Evolutionary conservation across 1,284 basidiomycete species (phyloP).

Genomic region (Megacollybia platyphylla): DNA sequence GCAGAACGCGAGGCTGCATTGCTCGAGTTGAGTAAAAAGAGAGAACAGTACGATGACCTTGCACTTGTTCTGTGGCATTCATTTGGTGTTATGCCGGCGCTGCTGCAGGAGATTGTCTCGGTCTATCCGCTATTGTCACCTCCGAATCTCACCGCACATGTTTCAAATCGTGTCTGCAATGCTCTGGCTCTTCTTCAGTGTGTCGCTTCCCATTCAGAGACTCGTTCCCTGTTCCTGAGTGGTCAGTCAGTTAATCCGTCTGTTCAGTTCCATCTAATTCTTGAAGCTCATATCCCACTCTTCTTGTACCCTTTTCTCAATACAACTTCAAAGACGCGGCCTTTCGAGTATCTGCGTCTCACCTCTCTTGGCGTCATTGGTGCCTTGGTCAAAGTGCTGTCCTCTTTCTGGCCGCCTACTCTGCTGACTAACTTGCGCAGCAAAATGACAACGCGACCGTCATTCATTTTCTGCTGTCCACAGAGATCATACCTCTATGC

Average conservation of each 20-base stretch:
- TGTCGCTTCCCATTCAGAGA: conserved; percentile 92
- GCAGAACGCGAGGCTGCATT: conserved; percentile 77
- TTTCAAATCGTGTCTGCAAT: conserved; percentile 99
- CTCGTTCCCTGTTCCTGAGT: conserved; percentile 84
- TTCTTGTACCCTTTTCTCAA: conserved; percentile 99
- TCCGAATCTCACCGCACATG: conserved; percentile 93
- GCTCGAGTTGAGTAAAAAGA: conserved; percentile 95
- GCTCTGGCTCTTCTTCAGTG: conserved; percentile 96
- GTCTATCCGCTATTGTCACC: conserved; percentile 96
- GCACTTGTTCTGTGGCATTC: conserved; percentile 98
- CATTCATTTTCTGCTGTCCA: conserved; percentile 97
- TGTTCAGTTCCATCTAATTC: background rate
- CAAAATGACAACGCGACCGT: conserved; percentile 99
- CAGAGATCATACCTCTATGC: conserved; percentile 98
- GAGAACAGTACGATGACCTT: conserved; percentile 98
- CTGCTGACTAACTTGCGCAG: conserved; percentile 20
- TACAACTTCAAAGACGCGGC: conserved; percentile 96
- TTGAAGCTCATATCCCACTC: conserved; percentile 90
- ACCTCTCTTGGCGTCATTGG: conserved; percentile 98
- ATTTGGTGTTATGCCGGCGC: conserved; percentile 98
- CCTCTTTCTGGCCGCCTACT: background rate
- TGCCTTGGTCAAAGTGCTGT: conserved; percentile 82
- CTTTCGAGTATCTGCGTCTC: conserved; percentile 96
- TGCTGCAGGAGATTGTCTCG: conserved; percentile 96
- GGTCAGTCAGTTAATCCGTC: conserved; percentile 30